Evolutionary conservation across 2,329 filamentous ascomycete genomes (phyloP), one percentile per base, ranked within the genome.

Genomic region (Pseudocercospora crystallina): DNA sequence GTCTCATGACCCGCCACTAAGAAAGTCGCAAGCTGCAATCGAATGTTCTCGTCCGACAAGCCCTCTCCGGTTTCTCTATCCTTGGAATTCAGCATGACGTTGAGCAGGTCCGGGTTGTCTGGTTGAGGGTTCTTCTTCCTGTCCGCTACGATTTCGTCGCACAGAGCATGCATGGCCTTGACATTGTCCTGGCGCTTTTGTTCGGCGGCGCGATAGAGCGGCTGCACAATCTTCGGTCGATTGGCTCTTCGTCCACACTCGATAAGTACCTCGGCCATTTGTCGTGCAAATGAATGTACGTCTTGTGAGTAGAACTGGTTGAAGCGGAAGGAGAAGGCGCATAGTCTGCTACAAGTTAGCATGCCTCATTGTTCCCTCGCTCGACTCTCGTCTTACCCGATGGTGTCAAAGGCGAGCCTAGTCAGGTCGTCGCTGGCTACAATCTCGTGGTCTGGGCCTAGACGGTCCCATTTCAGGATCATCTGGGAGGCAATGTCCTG

Each of bases 251-350:
- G 71, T 26, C 79, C 80, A 3, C 76, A 79, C 54, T 85, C 84
- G 3, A 67, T 59, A 1, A 89, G 71, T 41, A 85, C 80, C n/a
- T 76, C 76, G 1, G 75, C 75, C 85, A 89, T 87, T 37, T 83
- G 80, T 41, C 75, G 67, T 37, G 88, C 75, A 57, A 90, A 89
- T 0, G 85, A 84, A 55, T 89, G 86, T 64, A 85, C 71, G 8
- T 80, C 73, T n/a, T 86, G 79, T 20, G 76, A 75, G 62, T 89
- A 89, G 69, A 85, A 89, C 1, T 81, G 85, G 68, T 90, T 89
- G 75, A 89, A 89, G 13, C 86, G 81, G 51, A 77, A 84, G 33
- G 80, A 80, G 81, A 87, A 86, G 2, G 49, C 49, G 29, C 49
- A 52, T 9, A 90, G 76, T 2, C 20, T 26, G 20, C 20, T 26